Evolutionary conservation across 2,329 filamentous ascomycete genomes (phyloP).

Genomic region (Cercospora sesami): DNA sequence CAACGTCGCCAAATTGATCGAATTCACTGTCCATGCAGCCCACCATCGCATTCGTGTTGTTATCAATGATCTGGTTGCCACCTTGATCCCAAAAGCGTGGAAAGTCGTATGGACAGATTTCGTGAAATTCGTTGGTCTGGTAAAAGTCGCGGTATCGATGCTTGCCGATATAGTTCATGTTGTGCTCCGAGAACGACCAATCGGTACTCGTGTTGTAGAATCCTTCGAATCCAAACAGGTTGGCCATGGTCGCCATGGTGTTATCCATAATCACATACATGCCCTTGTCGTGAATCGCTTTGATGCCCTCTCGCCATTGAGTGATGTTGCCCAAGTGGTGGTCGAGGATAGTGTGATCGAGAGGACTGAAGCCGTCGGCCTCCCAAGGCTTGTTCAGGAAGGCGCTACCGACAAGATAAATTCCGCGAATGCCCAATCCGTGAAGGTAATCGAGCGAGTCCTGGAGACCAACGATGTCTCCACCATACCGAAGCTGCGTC

Average conservation of each 20-base stretch:
- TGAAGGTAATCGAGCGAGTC: conserved; percentile 65
- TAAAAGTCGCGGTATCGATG: conserved; percentile 61
- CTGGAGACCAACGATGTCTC: conserved; percentile 59
- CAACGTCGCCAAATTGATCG: conserved; percentile 63
- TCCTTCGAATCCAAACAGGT: conserved; percentile 63
- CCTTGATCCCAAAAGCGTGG: conserved; percentile 63
- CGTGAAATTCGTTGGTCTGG: conserved; percentile 55
- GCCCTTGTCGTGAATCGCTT: conserved; percentile 60
- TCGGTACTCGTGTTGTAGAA: conserved; percentile 60
- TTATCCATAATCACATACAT: conserved; percentile 70
- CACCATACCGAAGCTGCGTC: conserved; percentile 64
- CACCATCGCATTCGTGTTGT: conserved; percentile 50
- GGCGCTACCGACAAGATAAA: conserved; percentile 64
- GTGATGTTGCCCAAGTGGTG: conserved; percentile 62
- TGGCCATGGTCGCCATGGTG: conserved; percentile 64
- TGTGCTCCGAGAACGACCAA: conserved; percentile 57
- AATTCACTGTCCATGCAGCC: conserved; percentile 66
- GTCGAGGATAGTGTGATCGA: conserved; percentile 63
- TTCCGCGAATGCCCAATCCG: conserved; percentile 62
- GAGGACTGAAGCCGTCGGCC: conserved; percentile 58
- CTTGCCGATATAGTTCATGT: conserved; percentile 57
- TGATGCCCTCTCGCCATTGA: conserved; percentile 58
- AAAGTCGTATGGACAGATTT: conserved; percentile 54
- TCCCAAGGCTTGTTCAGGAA: conserved; percentile 67
- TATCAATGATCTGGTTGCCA: conserved; percentile 52